Evolutionary conservation across 1,284 basidiomycete species (phyloP), one percentile per base, ranked within the genome.

Genomic region (Schizophyllum amplum): DNA sequence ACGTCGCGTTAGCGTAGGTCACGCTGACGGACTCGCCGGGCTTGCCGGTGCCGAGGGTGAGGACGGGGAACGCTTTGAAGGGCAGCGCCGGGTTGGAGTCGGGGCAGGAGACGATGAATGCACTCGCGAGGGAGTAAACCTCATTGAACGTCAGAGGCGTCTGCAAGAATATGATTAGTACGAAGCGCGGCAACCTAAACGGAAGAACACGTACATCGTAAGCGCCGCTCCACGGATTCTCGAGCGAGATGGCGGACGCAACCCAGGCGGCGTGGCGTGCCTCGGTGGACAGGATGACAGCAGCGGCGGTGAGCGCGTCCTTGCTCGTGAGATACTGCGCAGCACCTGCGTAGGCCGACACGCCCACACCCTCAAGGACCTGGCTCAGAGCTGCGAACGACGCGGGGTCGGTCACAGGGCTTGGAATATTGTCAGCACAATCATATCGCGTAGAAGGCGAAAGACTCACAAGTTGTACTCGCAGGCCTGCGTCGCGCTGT

Each of bases 321-420:
- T 67, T 73, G 66, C 74, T 70, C 51, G 63, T 60, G 59, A 85
- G 74, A 61, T 74, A 71, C 48, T 69, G 67, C 4, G 79, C 75
- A 11, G 80, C 78, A 23, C 83, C 84, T 26, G 76, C 72, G 69
- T 86, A 86, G 1, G 82, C 83, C 25, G 70, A 69, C 11, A 70
- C 69, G 50, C 81, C 81, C 55, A 85, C 78, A 46, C 75, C 75
- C 68, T 88, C 85, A 15, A 88, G 69, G 17, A 79, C 69, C 63
- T 75, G 73, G 50, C 81, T 76, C 24, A 83, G 71, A 23, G 78
- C 74, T 20, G 76, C 70, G 67, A 87, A 86, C 3, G 76, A 72
- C 59, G 69, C 71, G 4, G 74, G 69, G 60, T 78, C 76, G 17
- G 71, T 74, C 66, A 77, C 75, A 3, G 81, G 79, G 71, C 85